Percentiles rank a stretch among this genome's conserved stretches.
Conservation (phyloP, 768 basidiomycete genomes). For the Panaeolus papilionaceus region DNA sequence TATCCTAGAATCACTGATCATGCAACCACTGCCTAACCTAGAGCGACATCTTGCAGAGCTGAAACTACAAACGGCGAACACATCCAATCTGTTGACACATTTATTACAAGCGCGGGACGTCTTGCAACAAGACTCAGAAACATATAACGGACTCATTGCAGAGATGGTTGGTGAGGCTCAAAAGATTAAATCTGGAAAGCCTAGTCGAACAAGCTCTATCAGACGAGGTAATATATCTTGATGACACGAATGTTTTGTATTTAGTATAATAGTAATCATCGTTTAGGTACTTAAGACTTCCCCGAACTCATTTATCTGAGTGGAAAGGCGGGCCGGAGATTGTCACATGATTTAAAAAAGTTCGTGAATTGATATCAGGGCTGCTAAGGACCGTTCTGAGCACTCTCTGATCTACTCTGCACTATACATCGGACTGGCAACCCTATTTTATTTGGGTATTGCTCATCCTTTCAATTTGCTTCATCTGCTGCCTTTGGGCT, state of each 20-base stretch:
- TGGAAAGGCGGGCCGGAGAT: neutral
- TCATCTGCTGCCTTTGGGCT: neutral
- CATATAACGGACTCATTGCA: slow-evolving; percentile 89
- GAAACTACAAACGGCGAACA: slow-evolving; percentile 72
- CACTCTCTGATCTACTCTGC: slow-evolving; percentile 3
- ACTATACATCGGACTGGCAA: slow-evolving; percentile 8
- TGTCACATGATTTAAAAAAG: slow-evolving; percentile 38
- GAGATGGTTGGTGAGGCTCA: slow-evolving; percentile 93
- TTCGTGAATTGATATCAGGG: slow-evolving; percentile 26
- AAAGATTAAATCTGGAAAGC: slow-evolving; percentile 75
- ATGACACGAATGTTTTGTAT: slow-evolving; percentile 18
- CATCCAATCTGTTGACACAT: slow-evolving; percentile 80
- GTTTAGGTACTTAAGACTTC: neutral
- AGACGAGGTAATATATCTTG: slow-evolving; percentile 51
- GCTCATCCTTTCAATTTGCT: neutral
- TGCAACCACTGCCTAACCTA: slow-evolving; percentile 72
- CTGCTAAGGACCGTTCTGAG: neutral
- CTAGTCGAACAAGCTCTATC: slow-evolving; percentile 44
- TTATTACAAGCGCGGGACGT: slow-evolving; percentile 82
- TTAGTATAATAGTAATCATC: neutral
- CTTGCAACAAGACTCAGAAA: slow-evolving; percentile 87
- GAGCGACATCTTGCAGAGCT: slow-evolving; percentile 74
- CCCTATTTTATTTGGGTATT: neutral
- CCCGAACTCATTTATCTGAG: neutral
- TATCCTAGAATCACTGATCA: slow-evolving; percentile 66